These are phyloP conservation scores for Brassica carinata DNA, from an alignment of 345 rosid genomes.

Conservation along the genomic window DNA sequence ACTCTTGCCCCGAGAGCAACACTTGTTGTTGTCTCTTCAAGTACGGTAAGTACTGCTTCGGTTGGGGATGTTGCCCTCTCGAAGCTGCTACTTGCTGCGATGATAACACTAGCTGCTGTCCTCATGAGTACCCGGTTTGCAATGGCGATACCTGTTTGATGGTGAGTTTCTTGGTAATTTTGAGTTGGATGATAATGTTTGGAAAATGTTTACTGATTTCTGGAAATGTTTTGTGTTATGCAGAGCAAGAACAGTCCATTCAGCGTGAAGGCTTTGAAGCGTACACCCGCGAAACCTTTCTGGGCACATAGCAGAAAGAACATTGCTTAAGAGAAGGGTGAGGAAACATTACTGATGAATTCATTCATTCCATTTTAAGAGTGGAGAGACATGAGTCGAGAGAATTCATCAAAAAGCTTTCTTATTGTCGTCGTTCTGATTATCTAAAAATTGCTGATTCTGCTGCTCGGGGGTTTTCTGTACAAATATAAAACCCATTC, in stretches of 20 bases:
- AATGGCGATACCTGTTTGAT: slow-evolving; percentile 68
- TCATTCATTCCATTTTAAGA: slow-evolving; percentile 1
- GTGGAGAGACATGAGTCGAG: slow-evolving; percentile 10
- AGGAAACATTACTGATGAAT: slow-evolving; percentile 9
- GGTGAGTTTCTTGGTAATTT: slow-evolving; percentile 43
- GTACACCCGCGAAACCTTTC: slow-evolving; percentile 71
- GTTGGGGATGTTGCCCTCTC: slow-evolving; percentile 96
- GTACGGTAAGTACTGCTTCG: slow-evolving; percentile 64
- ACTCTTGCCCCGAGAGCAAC: slow-evolving; percentile 66
- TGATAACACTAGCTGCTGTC: slow-evolving; percentile 83
- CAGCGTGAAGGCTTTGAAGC: slow-evolving; percentile 71
- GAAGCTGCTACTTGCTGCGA: slow-evolving; percentile 93
- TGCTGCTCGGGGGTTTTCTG: slow-evolving; percentile 28
- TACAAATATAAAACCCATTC: slow-evolving; percentile 29
- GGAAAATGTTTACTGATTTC: not conserved
- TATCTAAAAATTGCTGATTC: slow-evolving; percentile 29
- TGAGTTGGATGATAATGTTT: not conserved
- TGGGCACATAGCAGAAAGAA: slow-evolving; percentile 60
- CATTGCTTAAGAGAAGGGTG: slow-evolving; percentile 43
- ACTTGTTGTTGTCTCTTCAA: slow-evolving; percentile 86
- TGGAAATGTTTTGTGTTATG: slow-evolving; percentile 7
- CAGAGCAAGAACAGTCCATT: slow-evolving; percentile 91
- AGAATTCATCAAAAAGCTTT: slow-evolving; percentile 6
- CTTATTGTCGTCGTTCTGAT: slow-evolving; percentile 29
- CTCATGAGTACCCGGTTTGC: slow-evolving; percentile 83